Base-by-base conservation (phyloP, 768 basidiomycete genomes). In the Pisolithus orientalis region DNA sequence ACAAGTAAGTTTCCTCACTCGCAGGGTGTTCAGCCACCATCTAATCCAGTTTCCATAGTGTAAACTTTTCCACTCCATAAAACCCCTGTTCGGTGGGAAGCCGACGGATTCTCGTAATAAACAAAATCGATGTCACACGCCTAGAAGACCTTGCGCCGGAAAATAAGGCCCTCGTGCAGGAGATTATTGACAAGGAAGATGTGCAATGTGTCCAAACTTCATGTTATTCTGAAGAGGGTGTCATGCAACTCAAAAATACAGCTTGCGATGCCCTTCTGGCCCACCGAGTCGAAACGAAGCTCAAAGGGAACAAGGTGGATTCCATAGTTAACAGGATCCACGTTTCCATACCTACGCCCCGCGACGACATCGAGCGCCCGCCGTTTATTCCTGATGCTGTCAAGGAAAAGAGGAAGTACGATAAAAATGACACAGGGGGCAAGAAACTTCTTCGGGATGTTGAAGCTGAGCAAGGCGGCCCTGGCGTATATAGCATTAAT, bases 61-160 rank as follows among this genome's bases (percentile, higher is more conserved):
- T 79, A 90, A 96, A 77, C 84, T 98, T 57, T 98, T 94, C 83
- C 90, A 97, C 69, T 98, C 96, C 47, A 97, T 99, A 75, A 97
- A 97, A 72, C 96, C 96, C 38, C 82, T 99, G 45, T 99, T 99
- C 72, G 75, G 79, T 49, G 87, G 87, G 68, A 98, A 98, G 71
- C 95, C 94, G 39, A 90, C 87, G 44, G 44, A 62, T 99, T 53
- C 84, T 99, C 34, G 94, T 97, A 61, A 85, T 97, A 70, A 99
- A 99, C 82, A 99, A 99, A 80, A 85, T 94, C 60, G 96, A 99
- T 65, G 85, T 98, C 53, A 87, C 75, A 61, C 85, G 93, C 45
- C 80, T 94, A 27, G 87, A 90, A 39, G 93, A 97, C 62, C 80
- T 98, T 25, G 68, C 80, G 11, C 73, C 83, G 9, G 89, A 91